These are phyloP conservation scores for Trypanosomatidae sp. DNA, from an alignment of 208 protist species.

Conservation along the genomic window DNA sequence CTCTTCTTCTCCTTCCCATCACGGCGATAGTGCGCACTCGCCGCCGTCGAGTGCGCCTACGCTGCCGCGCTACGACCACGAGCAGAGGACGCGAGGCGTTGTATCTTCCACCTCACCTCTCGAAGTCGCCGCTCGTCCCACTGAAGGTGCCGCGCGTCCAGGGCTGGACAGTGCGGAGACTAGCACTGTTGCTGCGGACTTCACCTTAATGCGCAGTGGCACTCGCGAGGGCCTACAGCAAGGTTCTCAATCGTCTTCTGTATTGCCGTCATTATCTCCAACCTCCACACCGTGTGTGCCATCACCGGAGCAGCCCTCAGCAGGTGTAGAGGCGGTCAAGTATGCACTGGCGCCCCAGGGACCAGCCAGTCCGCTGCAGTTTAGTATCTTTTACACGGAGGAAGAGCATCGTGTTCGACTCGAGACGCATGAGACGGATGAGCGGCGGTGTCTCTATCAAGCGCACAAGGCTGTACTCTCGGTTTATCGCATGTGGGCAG, in stretches of 20 bases:
- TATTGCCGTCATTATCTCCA: slow-evolving; percentile 3
- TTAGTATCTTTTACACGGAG: slow-evolving; percentile 23
- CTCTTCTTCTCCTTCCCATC: background rate
- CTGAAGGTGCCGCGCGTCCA: background rate
- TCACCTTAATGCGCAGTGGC: background rate
- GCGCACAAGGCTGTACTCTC: slow-evolving; percentile 26
- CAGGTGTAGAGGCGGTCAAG: slow-evolving; percentile 5
- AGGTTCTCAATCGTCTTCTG: background rate
- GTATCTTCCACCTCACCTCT: background rate
- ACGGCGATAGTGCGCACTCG: background rate
- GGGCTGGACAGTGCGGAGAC: background rate
- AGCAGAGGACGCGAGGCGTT: background rate
- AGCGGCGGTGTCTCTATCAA: slow-evolving; percentile 33
- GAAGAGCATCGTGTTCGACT: slow-evolving; percentile 34
- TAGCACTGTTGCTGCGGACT: background rate
- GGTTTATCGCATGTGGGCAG: slow-evolving; percentile 33
- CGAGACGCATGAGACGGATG: slow-evolving; percentile 27
- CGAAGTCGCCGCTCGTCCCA: background rate
- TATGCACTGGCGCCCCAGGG: background rate
- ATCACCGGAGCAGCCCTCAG: slow-evolving; percentile 3
- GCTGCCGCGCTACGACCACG: background rate
- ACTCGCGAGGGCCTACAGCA: background rate
- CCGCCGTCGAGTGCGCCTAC: background rate
- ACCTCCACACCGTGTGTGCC: slow-evolving; percentile 12
- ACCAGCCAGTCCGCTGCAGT: slow-evolving; percentile 8